phyloP scores from a whole-genome alignment of 345 rosid species.

The Hevea brasiliensis region DNA sequence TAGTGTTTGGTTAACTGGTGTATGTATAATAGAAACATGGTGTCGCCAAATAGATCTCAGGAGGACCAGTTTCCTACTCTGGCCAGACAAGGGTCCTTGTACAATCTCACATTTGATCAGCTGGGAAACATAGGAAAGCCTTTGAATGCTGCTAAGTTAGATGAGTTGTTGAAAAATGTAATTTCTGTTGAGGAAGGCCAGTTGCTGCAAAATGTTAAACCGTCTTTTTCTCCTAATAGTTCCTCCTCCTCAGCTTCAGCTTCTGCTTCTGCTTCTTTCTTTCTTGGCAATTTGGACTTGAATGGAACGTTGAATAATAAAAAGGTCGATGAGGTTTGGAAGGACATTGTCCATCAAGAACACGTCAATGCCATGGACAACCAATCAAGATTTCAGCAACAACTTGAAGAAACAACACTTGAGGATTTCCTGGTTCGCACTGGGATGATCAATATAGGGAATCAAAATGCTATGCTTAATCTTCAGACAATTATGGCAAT shows the following conservation, averaged over 20 bases:
- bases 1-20: too few relatives aligned
- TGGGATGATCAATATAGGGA: slow-evolving; percentile 23
- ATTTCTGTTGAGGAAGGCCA: slow-evolving; percentile 26
- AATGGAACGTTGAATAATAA: slow-evolving; percentile 30
- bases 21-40: slow-evolving; percentile 16
- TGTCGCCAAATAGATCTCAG: slow-evolving; percentile 22
- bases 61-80: slow-evolving; percentile 19
- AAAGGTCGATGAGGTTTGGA: slow-evolving; percentile 39
- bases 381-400: slow-evolving; percentile 20
- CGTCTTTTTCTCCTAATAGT: slow-evolving; percentile 21
- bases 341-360: slow-evolving; percentile 30
- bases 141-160: slow-evolving; percentile 31
- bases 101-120: slow-evolving; percentile 29
- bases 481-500: slow-evolving; percentile 21
- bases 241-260: too few relatives aligned
- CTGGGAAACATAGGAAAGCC: slow-evolving; percentile 34
- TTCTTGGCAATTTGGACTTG: slow-evolving; percentile 30
- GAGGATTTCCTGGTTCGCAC: slow-evolving; percentile 43
- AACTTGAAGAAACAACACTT: slow-evolving; percentile 38
- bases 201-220: slow-evolving; percentile 17
- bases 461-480: slow-evolving; percentile 19
- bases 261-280: slow-evolving; percentile 16
- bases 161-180: slow-evolving; percentile 34
- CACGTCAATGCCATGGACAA: slow-evolving; percentile 17
- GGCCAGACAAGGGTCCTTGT: slow-evolving; percentile 19